Evolutionary conservation across 345 rosid genomes (phyloP).

Genomic region (Camelina laxa): DNA sequence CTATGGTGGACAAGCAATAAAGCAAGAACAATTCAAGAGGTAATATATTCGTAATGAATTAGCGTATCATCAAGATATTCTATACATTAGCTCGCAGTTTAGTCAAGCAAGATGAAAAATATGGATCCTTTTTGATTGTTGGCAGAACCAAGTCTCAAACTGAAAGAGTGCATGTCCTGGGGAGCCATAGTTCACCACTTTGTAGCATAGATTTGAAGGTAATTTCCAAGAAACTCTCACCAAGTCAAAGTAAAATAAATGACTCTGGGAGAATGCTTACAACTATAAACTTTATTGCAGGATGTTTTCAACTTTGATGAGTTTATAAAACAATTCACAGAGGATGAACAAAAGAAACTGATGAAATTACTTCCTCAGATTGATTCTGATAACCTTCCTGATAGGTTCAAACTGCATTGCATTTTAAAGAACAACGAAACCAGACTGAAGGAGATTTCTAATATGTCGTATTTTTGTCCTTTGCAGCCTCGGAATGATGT

Average conservation of each 20-base stretch:
- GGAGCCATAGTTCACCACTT: constrained; percentile 66
- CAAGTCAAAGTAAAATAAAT: background rate
- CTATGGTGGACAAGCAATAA: constrained; percentile 53
- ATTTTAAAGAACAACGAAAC: background rate
- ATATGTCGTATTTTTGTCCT: constrained; percentile 37
- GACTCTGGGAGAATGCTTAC: constrained; percentile 9
- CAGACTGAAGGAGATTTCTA: background rate
- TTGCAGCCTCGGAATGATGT: constrained; percentile 80
- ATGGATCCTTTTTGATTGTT: background rate
- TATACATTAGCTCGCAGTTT: constrained; percentile 16
- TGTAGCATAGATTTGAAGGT: constrained; percentile 78
- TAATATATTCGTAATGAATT: constrained; percentile 33
- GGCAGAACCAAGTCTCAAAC: constrained; percentile 52
- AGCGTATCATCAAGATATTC: background rate
- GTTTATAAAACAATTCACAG: constrained; percentile 66
- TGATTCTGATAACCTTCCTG: constrained; percentile 62
- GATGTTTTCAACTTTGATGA: constrained; percentile 81
- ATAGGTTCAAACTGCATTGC: constrained; percentile 52
- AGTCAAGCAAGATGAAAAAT: background rate
- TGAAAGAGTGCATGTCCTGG: constrained; percentile 65
- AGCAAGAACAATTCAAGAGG: constrained; percentile 72
- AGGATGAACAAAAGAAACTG: constrained; percentile 81
- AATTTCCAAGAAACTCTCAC: constrained; percentile 40
- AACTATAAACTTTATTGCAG: constrained; percentile 43
- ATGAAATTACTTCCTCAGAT: constrained; percentile 69